Evolutionary conservation across 108 stramenopile species (phyloP).

Genomic region (Skeletonema tropicum): DNA sequence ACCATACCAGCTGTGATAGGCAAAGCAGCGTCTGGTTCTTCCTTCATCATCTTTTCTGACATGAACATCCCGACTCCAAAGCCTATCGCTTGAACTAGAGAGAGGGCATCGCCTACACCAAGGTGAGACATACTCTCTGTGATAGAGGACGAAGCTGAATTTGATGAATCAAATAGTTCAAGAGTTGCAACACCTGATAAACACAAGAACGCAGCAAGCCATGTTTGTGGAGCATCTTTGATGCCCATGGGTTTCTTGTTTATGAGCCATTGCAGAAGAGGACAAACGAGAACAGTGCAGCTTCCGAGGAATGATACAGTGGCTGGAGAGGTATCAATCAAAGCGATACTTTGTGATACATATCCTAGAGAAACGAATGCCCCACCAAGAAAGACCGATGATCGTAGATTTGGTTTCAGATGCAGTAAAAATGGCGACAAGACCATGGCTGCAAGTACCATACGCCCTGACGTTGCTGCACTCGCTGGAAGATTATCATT

Average conservation of each 20-base stretch:
- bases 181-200: slow-evolving; percentile 49
- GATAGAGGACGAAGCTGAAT: not conserved
- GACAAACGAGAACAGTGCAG: slow-evolving; percentile 46
- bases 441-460: slow-evolving; percentile 39
- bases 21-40: slow-evolving; percentile 45
- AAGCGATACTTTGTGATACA: slow-evolving; percentile 37
- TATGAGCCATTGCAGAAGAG: slow-evolving; percentile 29
- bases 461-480: slow-evolving; percentile 43
- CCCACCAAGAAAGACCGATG: slow-evolving; percentile 29
- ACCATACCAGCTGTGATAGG: slow-evolving; percentile 51
- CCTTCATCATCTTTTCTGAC: slow-evolving; percentile 56
- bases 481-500: slow-evolving; percentile 48
- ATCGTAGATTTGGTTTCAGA: slow-evolving; percentile 26
- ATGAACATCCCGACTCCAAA: slow-evolving; percentile 49
- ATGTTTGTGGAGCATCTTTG: slow-evolving; percentile 47
- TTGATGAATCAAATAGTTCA: slow-evolving; percentile 37
- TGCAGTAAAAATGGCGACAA: slow-evolving; percentile 41
- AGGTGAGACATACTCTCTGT: slow-evolving; percentile 8
- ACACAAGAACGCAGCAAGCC: slow-evolving; percentile 45
- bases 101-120: slow-evolving; percentile 40
- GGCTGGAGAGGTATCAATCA: slow-evolving; percentile 38
- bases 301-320: slow-evolving; percentile 50
- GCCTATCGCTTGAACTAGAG: slow-evolving; percentile 50
- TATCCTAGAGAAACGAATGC: slow-evolving; percentile 47
- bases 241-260: slow-evolving; percentile 37